Evolutionary conservation across 176 grass and related monocot species (phyloP).

Genomic region (Carex myosuroides): DNA sequence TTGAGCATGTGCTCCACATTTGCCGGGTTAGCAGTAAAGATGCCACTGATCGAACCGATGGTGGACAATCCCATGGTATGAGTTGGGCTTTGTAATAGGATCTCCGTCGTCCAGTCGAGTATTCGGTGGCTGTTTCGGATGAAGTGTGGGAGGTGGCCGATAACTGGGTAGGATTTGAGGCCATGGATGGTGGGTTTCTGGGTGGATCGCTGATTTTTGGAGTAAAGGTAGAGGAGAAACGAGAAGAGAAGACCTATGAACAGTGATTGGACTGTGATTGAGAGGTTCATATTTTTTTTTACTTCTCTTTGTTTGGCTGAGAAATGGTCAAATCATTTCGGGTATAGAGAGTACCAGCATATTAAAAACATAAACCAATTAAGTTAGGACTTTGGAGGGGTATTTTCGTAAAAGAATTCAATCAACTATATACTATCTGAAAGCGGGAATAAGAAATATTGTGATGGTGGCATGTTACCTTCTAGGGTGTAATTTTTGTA

Average conservation of each 20-base stretch:
- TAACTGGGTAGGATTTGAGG: slow-evolving; percentile 19
- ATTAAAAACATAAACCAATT: background rate
- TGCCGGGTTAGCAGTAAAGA: slow-evolving; percentile 28
- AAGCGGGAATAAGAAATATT: background rate
- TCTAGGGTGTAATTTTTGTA: background rate
- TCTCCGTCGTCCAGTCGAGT: slow-evolving; percentile 27
- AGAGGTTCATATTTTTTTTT: background rate
- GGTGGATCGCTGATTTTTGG: slow-evolving; percentile 5
- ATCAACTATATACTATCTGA: background rate
- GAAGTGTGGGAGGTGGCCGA: slow-evolving; percentile 33
- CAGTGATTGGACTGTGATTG: background rate
- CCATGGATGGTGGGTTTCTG: slow-evolving; percentile 9
- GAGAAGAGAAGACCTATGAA: background rate
- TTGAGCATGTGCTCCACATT: slow-evolving; percentile 39
- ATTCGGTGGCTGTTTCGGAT: slow-evolving; percentile 31
- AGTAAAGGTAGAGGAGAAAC: background rate
- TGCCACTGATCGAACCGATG: background rate
- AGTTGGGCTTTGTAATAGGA: slow-evolving; percentile 20
- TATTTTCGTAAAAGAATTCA: background rate
- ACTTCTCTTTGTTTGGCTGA: background rate
- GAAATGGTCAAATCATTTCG: background rate
- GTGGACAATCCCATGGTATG: slow-evolving; percentile 9
- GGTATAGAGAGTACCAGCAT: too few relatives aligned
- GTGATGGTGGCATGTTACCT: background rate
- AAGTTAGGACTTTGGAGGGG: background rate